Base-by-base conservation (phyloP, 306 rosid species). In the Vigna hirtella region DNA sequence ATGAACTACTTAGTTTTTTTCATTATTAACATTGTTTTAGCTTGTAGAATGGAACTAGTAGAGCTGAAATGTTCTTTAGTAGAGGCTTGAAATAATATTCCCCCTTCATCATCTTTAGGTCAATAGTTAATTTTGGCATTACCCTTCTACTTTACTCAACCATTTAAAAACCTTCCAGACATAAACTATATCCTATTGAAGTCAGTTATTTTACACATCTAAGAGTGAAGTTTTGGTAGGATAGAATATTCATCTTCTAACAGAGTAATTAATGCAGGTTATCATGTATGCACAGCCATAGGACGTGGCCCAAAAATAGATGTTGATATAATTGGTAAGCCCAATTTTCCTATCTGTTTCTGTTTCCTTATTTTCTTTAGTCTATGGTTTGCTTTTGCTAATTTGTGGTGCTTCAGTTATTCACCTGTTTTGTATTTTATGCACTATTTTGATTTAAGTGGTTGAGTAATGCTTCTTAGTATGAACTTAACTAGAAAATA, bases 231-330 rank as follows among this genome's bases (percentile, higher is more conserved):
- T 26, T 76, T 58, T 20, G 40, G 73, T 32, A 63, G 68, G 64
- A 38, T 53, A 58, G 45, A 59, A 70, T 79, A 65, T 70, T 62
- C 62, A 56, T 62, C 80, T 69, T 86, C 80, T 87, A 74, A 86
- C 79, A 65, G 67, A 77, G 28, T 62, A 66, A 63, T 86, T 55
- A 73, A 83, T 87, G 85, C 90, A 95, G 98, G 98, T 73, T 95
- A 95, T 58, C 87, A 86, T 87, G 93, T 83, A 22, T 95, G 98
- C 87, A 79, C 85, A 55, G 10, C 91, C 84, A 59, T 92, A 80
- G 98, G 98, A 85, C 85, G 20, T 65, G 84, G 86, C 79, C 50
- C 86, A 34, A 85, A 85, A 67, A 81, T 78, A 57, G 84, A 83
- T 22, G 81, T 91, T 66, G 85, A 86, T 82, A 70, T 89, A 72